phyloP scores from a whole-genome alignment of 768 basidiomycete genomes.

The Roridomyces roridus region DNA sequence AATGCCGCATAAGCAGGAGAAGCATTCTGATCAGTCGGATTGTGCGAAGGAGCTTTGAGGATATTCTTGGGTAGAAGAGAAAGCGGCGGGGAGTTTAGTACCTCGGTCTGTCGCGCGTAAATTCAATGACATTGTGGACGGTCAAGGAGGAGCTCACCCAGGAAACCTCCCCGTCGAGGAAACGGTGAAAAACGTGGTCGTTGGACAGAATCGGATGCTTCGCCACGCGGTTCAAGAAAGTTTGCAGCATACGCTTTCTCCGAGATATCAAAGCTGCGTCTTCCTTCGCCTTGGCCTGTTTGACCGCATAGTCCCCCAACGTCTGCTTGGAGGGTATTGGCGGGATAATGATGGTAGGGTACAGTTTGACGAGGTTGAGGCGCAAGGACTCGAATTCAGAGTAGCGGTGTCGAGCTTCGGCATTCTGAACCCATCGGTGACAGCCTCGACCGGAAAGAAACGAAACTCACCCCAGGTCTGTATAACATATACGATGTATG shows the following conservation, averaged over 20 bases:
- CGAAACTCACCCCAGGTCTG: constrained; percentile 73
- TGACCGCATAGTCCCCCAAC: constrained; percentile 95
- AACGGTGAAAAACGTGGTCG: constrained; percentile 95
- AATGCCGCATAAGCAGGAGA: constrained; percentile 81
- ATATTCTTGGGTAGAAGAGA: constrained; percentile 94
- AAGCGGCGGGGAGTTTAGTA: constrained; percentile 90
- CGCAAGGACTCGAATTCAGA: constrained; percentile 97
- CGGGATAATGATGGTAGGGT: constrained; percentile 96
- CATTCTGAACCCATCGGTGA: constrained; percentile 54
- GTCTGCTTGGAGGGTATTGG: constrained; percentile 98
- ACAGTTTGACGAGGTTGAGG: constrained; percentile 80
- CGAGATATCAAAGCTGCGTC: constrained; percentile 91
- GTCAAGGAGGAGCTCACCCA: constrained; percentile 68
- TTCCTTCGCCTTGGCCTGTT: constrained; percentile 96
- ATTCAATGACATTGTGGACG: constrained; percentile 2
- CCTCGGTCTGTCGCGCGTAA: constrained; percentile 71
- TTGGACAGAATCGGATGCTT: constrained; percentile 95
- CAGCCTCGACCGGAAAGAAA: constrained; percentile 6
- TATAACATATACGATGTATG: constrained; percentile 96
- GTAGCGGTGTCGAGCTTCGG: constrained; percentile 88
- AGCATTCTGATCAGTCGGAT: constrained; percentile 82
- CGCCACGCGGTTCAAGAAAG: constrained; percentile 89
- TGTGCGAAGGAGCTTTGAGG: constrained; percentile 93
- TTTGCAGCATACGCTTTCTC: constrained; percentile 93
- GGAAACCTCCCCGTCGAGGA: constrained; percentile 93